Evolutionary conservation across 2,329 filamentous ascomycete species (phyloP), one percentile per base, ranked within the genome.

Genomic region (Elsinoe fawcettii): DNA sequence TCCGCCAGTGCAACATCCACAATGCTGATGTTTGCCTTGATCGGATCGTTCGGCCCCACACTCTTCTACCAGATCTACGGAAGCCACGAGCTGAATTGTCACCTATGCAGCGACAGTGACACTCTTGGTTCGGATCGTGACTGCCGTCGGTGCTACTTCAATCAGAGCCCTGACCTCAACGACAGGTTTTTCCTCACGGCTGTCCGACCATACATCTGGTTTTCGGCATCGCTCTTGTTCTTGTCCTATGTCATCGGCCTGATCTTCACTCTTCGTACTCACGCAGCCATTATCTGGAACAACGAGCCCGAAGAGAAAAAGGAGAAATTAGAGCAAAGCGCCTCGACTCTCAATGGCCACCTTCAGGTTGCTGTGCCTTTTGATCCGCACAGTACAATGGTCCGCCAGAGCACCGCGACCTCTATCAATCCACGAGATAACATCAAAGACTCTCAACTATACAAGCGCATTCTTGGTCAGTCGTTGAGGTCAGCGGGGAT

Each of bases 31-130:
- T 99, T 99, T 69, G 92, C 93, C 22, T 88, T 95, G 37, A 93
- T 99, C 64, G 92, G 88, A 60, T 90, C 92, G 7, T 99, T 99
- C 71, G 87, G 92, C 0, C 93, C 93, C 2, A 99, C 93, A 0
- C 75, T 99, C 12, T 99, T 99, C 74, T 99, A 97, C 73, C 92
- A 99, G 68, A 96, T 99, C 61, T 97, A 97, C 71, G 95, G 93
- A 64, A 96, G 90, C 51, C 93, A 99, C 68, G 90, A 99, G 74
- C 81, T 99, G 55, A 93, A 90, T 66, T 99, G 93, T 67, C 82
- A 77, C 61, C 71, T 77, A 58, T 86, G 83, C 67, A 65, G 83
- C 58, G 81, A 80, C 57, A 84, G 80, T 60, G 49, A 53, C n/a
- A 34, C 34, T 20, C 30, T 53, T 22, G 74, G 67, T 37, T 65